Conservation (phyloP, 768 basidiomycete genomes). For the Mycena maculata region DNA sequence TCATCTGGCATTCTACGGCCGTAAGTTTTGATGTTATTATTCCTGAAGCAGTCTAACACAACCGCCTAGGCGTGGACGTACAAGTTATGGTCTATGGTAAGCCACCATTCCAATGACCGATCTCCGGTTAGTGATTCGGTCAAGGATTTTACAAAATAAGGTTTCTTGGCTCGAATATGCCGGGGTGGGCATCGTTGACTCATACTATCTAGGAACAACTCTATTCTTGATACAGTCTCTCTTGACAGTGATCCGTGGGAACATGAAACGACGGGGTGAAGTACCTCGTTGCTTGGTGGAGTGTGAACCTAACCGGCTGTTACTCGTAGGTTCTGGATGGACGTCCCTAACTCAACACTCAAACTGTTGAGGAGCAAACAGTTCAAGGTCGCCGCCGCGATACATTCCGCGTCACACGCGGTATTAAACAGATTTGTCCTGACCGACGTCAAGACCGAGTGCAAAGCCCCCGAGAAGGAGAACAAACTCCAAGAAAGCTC, state of each 20-base stretch:
- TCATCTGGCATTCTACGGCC: conserved; percentile 75
- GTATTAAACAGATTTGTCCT: conserved; percentile 82
- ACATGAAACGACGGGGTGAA: conserved; percentile 71
- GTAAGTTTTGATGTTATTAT: conserved; percentile 51
- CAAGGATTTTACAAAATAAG: conserved; percentile 85
- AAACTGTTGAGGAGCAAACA: conserved; percentile 60
- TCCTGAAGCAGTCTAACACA: background rate
- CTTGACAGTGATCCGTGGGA: conserved; percentile 84
- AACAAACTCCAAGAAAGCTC: conserved; percentile 61
- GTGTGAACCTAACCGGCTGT: conserved; percentile 53
- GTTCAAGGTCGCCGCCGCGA: conserved; percentile 80
- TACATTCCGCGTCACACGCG: conserved; percentile 89
- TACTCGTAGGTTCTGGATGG: conserved; percentile 58
- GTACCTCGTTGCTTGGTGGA: background rate
- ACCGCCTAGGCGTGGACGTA: conserved; percentile 65
- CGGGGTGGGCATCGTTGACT: conserved; percentile 4
- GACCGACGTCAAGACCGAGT: conserved; percentile 83
- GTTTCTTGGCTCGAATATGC: conserved; percentile 43
- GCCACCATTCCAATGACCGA: conserved; percentile 24
- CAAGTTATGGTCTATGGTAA: conserved; percentile 80
- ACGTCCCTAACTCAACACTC: conserved; percentile 61
- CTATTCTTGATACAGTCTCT: conserved; percentile 81
- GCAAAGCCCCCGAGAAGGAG: conserved; percentile 84
- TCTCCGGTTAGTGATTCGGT: background rate
- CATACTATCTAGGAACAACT: conserved; percentile 56